These are phyloP conservation scores for Flueggea neowawraea DNA, from an alignment of 441 rosid species.

Conservation along the genomic window DNA sequence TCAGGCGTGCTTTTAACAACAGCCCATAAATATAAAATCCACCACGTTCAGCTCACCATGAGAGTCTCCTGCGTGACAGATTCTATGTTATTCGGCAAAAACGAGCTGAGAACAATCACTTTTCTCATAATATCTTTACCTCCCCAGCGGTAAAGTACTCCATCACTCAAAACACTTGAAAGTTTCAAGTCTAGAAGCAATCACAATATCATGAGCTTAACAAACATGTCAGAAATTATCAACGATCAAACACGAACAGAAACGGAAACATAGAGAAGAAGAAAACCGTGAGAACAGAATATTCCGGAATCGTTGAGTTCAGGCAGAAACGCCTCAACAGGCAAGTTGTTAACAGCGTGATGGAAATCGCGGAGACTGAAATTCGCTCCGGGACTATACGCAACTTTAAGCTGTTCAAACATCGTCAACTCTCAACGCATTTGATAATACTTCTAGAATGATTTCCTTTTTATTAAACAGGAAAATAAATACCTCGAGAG, in stretches of 20 bases:
- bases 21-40: not conserved
- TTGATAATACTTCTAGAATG: too few relatives aligned
- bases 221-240: not conserved
- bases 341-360: constrained; percentile 69
- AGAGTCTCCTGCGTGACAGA: constrained; percentile 42
- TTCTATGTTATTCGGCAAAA: constrained; percentile 45
- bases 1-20: too few relatives aligned
- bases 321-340: constrained; percentile 56
- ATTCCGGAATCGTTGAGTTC: constrained; percentile 52
- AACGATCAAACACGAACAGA: not conserved
- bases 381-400: constrained; percentile 58
- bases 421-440: not conserved
- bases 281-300: constrained; percentile 35
- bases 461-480: not conserved
- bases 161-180: constrained; percentile 58
- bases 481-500: constrained; percentile 45
- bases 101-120: constrained; percentile 66
- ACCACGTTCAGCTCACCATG: constrained; percentile 40
- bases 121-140: constrained; percentile 66
- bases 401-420: constrained; percentile 51
- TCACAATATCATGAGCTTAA: constrained; percentile 7
- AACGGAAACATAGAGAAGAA: constrained; percentile 7
- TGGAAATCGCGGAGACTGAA: constrained; percentile 77
- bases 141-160: constrained; percentile 72
- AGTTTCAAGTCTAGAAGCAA: constrained; percentile 47